These are phyloP conservation scores for Tetragonia tetragonoides DNA, from an alignment of 148 eudicot genomes.

Conservation along the genomic window DNA sequence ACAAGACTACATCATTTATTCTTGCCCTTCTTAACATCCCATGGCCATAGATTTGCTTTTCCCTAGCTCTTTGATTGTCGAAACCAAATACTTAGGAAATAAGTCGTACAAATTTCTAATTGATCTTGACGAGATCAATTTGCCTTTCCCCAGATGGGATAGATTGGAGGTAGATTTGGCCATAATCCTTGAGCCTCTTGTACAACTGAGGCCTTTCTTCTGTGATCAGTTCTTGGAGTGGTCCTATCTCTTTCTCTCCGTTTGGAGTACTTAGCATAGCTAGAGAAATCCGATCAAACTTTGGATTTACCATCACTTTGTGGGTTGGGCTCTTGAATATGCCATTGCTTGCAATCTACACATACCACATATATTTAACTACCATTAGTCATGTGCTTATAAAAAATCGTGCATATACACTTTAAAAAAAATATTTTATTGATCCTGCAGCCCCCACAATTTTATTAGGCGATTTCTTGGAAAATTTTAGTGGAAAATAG, in stretches of 20 bases:
- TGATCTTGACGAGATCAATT: slow-evolving; percentile 21
- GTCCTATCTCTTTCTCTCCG: slow-evolving; percentile 31
- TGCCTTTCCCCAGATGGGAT: slow-evolving; percentile 17
- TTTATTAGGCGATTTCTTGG: too few species aligned
- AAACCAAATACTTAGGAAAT: neutral
- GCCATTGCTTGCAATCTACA: slow-evolving; percentile 37
- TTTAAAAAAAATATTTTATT: too few species aligned
- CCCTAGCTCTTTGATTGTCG: too few species aligned
- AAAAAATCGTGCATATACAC: too few species aligned
- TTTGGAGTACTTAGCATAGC: slow-evolving; percentile 33
- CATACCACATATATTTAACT: neutral
- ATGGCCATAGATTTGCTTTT: too few species aligned
- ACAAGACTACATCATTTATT: too few species aligned
- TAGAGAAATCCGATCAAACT: slow-evolving; percentile 28
- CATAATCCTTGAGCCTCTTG: slow-evolving; percentile 33
- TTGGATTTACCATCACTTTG: slow-evolving; percentile 34
- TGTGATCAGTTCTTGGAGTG: slow-evolving; percentile 25
- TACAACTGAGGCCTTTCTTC: slow-evolving; percentile 35
- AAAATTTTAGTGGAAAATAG: too few species aligned
- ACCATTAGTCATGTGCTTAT: neutral
- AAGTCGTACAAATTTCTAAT: neutral
- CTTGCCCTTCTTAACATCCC: too few species aligned
- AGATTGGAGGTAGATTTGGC: slow-evolving; percentile 11
- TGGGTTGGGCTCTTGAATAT: slow-evolving; percentile 37
- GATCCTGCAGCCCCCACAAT: too few species aligned